Conservation (phyloP, 768 basidiomycete genomes). For the Lactarius evosmus region DNA sequence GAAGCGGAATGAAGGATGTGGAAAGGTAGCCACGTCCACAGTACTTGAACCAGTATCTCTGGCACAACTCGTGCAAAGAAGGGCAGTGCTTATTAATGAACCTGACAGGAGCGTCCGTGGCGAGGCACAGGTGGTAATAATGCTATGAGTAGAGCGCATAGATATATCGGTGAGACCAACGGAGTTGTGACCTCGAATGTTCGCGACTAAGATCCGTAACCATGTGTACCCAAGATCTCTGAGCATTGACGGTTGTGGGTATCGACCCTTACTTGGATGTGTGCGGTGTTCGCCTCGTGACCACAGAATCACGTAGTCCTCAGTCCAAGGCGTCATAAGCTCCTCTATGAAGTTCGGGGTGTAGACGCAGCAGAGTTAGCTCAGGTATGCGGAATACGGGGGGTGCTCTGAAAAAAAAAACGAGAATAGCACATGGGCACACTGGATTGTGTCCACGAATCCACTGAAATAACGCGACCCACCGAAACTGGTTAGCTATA, state of each 20-base stretch:
- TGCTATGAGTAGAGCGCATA: background rate
- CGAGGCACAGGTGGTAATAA: too few relatives aligned
- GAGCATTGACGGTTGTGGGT: background rate
- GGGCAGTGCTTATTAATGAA: background rate
- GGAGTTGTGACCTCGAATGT: background rate
- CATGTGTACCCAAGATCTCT: background rate
- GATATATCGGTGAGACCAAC: background rate
- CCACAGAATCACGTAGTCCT: background rate
- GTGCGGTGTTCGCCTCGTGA: background rate
- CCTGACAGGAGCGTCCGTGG: too few relatives aligned
- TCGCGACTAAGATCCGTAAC: background rate
- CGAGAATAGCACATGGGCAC: conserved; percentile 7
- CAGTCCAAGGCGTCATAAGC: too few relatives aligned
- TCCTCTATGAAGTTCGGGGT: too few relatives aligned
- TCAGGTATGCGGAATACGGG: conserved; percentile 5
- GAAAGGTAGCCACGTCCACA: background rate
- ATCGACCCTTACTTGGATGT: background rate
- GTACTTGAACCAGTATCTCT: background rate
- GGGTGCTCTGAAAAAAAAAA: background rate
- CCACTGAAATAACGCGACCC: conserved; percentile 2
- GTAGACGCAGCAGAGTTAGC: background rate
- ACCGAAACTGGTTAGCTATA: conserved; percentile 6
- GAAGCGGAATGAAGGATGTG: background rate
- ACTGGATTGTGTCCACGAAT: background rate
- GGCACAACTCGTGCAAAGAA: background rate